These are phyloP conservation scores for Collybia mongolica DNA, from an alignment of 768 basidiomycete species.

Conservation along the genomic window DNA sequence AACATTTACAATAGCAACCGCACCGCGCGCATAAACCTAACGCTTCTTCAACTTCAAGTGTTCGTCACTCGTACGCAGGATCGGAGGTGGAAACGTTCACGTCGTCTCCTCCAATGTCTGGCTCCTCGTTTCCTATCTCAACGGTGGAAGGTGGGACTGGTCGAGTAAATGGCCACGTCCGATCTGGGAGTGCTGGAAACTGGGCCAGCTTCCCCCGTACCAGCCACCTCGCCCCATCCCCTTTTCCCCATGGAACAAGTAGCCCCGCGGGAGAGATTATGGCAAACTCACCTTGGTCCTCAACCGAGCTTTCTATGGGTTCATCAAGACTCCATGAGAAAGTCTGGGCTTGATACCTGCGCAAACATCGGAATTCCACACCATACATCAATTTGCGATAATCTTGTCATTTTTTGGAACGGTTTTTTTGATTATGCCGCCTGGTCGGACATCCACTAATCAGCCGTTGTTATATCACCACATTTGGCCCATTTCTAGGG, in stretches of 20 bases:
- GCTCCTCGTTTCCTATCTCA: conserved; percentile 40
- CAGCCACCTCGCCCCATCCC: conserved; percentile 45
- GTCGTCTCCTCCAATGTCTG: conserved; percentile 51
- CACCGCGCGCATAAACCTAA: conserved; percentile 47
- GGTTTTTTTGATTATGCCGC: conserved; percentile 30
- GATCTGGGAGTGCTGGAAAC: conserved; percentile 80
- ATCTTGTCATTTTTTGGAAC: conserved; percentile 19
- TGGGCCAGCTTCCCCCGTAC: conserved; percentile 66
- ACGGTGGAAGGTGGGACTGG: conserved; percentile 40
- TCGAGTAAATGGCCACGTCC: conserved; percentile 67
- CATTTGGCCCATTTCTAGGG: not conserved
- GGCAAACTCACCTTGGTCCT: conserved; percentile 58
- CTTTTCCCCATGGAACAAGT: conserved; percentile 50
- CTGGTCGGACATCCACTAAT: conserved; percentile 38
- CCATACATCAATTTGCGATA: conserved; percentile 5
- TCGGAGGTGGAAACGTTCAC: conserved; percentile 62
- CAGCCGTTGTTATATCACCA: conserved; percentile 11
- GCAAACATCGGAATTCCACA: conserved; percentile 5
- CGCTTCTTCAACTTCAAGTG: conserved; percentile 44
- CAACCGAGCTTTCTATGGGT: conserved; percentile 49
- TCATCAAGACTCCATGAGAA: conserved; percentile 57
- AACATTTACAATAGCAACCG: conserved; percentile 20
- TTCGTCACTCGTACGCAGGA: conserved; percentile 77
- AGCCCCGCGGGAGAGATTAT: conserved; percentile 59
- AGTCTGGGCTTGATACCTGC: conserved; percentile 48